Evolutionary conservation across 768 basidiomycete genomes (phyloP).

Genomic region (Chalciporus chontae): DNA sequence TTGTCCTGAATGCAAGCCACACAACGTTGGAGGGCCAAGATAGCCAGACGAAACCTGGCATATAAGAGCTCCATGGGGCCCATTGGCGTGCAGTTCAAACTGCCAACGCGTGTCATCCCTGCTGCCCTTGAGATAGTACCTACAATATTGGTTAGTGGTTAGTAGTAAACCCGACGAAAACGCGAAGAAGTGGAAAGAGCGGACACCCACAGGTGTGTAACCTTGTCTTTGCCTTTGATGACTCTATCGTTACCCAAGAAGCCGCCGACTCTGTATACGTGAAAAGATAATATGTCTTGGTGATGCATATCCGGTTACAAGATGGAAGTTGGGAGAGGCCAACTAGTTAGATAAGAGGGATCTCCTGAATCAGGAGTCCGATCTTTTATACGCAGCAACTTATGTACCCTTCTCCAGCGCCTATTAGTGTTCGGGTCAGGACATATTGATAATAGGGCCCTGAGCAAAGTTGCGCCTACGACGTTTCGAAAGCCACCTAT

Average conservation of each 20-base stretch:
- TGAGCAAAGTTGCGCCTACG: not conserved
- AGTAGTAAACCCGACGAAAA: not conserved
- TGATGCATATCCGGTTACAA: not conserved
- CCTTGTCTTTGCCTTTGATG: conserved; percentile 24
- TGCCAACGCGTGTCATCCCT: conserved; percentile 19
- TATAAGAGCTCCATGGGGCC: conserved; percentile 16
- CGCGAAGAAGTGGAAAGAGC: not conserved
- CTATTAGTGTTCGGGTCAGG: not conserved
- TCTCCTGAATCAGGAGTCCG: not conserved
- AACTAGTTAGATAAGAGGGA: not conserved
- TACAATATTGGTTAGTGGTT: not conserved
- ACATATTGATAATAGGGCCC: not conserved
- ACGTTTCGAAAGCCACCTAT: not conserved
- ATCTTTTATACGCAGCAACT: not conserved
- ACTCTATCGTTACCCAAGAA: conserved; percentile 24
- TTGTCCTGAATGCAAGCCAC: conserved; percentile 3
- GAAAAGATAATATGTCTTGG: conserved; percentile 15
- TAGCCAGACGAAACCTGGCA: conserved; percentile 23
- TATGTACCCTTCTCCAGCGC: not conserved
- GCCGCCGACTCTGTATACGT: conserved; percentile 25
- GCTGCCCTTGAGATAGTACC: conserved; percentile 22
- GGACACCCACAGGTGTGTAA: conserved; percentile 16
- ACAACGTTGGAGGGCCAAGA: conserved; percentile 11
- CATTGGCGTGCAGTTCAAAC: conserved; percentile 15
- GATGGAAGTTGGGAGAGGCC: not conserved